A percentile compares a stretch with the other conserved stretches of the same genome.
Evolutionary conservation across 768 basidiomycete genomes (phyloP).

Genomic region (Rhodotorula babjevae): DNA sequence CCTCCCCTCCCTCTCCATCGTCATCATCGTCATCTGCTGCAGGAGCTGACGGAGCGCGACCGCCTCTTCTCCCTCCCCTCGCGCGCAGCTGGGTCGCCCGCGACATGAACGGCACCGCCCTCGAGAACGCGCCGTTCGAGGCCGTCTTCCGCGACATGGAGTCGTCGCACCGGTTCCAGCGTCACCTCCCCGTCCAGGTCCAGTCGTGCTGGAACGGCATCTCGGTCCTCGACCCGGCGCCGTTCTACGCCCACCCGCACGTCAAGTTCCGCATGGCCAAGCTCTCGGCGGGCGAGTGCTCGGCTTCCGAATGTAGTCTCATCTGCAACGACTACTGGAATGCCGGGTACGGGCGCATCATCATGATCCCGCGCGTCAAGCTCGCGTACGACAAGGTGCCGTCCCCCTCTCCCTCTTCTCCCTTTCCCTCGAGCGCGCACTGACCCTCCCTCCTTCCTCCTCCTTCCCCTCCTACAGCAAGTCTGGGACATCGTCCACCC

Average conservation of each 20-base stretch:
- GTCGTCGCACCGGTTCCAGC: conserved; percentile 75
- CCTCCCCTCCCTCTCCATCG: too few species aligned
- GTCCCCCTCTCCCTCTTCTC: neutral
- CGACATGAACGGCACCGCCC: conserved; percentile 95
- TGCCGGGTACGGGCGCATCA: conserved; percentile 87
- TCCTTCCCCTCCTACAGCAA: conserved; percentile 54
- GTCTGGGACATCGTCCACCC: conserved; percentile 96
- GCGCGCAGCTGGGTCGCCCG: conserved; percentile 84
- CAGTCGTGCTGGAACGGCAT: conserved; percentile 99
- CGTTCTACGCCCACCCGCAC: conserved; percentile 85
- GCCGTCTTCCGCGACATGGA: conserved; percentile 78
- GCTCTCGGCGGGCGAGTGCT: conserved; percentile 82
- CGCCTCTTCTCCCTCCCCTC: neutral
- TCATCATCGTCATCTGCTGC: too few species aligned
- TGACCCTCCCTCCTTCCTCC: neutral
- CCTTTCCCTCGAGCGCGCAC: neutral
- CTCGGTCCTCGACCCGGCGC: conserved; percentile 88
- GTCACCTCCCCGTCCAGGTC: conserved; percentile 89
- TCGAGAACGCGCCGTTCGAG: conserved; percentile 97
- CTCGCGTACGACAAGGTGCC: conserved; percentile 82
- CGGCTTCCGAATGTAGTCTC: conserved; percentile 88
- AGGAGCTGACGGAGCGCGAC: too few species aligned
- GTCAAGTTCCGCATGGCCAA: conserved; percentile 94
- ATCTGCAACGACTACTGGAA: conserved; percentile 99
- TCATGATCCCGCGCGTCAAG: conserved; percentile 97